A percentile compares a stretch with the other conserved stretches of the same genome.
Evolutionary conservation across 805 yeast genomes (phyloP).

Genomic region (Saccharomycodes ludwigii): DNA sequence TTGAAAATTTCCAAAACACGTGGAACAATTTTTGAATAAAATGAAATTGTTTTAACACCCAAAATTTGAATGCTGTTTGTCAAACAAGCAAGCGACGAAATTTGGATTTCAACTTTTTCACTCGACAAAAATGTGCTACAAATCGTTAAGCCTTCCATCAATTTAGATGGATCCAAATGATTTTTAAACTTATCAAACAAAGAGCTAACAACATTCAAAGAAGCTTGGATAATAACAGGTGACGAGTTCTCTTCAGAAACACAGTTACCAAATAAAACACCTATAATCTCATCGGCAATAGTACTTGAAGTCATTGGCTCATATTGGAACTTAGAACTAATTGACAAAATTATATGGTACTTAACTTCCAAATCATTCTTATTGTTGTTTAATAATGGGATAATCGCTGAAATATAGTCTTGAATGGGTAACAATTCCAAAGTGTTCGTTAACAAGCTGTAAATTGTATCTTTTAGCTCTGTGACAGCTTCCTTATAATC

Average conservation of each 20-base stretch:
- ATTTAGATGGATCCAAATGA: conserved; percentile 32
- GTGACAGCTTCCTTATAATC: conserved; percentile 5
- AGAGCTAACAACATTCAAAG: conserved; percentile 53
- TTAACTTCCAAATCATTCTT: conserved; percentile 36
- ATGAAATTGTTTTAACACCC: conserved; percentile 80
- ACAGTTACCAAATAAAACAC: conserved; percentile 32
- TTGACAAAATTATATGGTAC: conserved; percentile 47
- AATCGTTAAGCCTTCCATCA: conserved; percentile 37
- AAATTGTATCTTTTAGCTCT: conserved; percentile 31
- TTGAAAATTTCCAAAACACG: conserved; percentile 55
- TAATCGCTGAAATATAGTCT: conserved; percentile 54
- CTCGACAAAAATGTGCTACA: conserved; percentile 40
- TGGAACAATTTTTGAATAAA: conserved; percentile 74
- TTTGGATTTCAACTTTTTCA: conserved; percentile 45
- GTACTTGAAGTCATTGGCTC: conserved; percentile 44
- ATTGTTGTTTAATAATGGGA: conserved; percentile 24
- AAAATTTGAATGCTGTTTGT: conserved; percentile 57
- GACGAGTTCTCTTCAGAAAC: conserved; percentile 15
- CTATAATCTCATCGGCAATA: conserved; percentile 41
- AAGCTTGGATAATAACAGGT: conserved; percentile 48
- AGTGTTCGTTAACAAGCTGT: conserved; percentile 46
- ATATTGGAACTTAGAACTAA: conserved; percentile 54
- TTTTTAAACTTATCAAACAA: conserved; percentile 53
- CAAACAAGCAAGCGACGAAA: conserved; percentile 64
- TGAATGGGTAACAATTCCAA: conserved; percentile 65